phyloP scores from a whole-genome alignment of 2,329 filamentous ascomycete genomes.

The Didymella sp. region DNA sequence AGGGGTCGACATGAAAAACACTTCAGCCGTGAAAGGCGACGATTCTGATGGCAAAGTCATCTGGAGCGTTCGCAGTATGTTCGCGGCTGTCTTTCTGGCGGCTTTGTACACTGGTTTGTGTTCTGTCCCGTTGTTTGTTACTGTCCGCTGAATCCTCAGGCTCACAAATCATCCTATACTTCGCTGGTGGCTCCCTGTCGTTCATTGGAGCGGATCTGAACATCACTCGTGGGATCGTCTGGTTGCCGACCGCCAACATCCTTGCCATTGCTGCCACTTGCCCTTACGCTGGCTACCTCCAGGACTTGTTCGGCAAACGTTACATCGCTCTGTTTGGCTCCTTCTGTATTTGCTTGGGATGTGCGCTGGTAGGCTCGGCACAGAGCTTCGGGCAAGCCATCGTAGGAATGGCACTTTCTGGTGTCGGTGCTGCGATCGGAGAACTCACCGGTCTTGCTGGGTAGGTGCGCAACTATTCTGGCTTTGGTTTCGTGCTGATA shows the following conservation, averaged over 20 bases:
- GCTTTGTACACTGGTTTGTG: constrained; percentile 47
- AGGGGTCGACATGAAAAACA: constrained; percentile 47
- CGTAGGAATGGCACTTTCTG: constrained; percentile 45
- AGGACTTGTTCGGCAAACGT: constrained; percentile 47
- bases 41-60: constrained; percentile 51
- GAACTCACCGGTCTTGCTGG: constrained; percentile 48
- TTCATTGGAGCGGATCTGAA: constrained; percentile 42
- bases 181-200: constrained; percentile 41
- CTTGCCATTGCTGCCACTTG: constrained; percentile 46
- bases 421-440: constrained; percentile 45
- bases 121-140: neutral
- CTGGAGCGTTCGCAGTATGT: constrained; percentile 45
- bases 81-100: constrained; percentile 48
- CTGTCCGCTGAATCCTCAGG: constrained; percentile 23
- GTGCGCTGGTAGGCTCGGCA: constrained; percentile 37
- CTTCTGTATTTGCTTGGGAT: constrained; percentile 40
- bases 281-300: constrained; percentile 47
- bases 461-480: constrained; percentile 22
- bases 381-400: constrained; percentile 45
- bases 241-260: constrained; percentile 47
- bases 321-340: constrained; percentile 47
- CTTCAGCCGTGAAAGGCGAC: constrained; percentile 48
- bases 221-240: constrained; percentile 33
- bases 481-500: constrained; percentile 4
- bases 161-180: constrained; percentile 47